These are phyloP conservation scores for Aureobasidium uvarum DNA, from an alignment of 2,329 filamentous ascomycete species.

Conservation along the genomic window DNA sequence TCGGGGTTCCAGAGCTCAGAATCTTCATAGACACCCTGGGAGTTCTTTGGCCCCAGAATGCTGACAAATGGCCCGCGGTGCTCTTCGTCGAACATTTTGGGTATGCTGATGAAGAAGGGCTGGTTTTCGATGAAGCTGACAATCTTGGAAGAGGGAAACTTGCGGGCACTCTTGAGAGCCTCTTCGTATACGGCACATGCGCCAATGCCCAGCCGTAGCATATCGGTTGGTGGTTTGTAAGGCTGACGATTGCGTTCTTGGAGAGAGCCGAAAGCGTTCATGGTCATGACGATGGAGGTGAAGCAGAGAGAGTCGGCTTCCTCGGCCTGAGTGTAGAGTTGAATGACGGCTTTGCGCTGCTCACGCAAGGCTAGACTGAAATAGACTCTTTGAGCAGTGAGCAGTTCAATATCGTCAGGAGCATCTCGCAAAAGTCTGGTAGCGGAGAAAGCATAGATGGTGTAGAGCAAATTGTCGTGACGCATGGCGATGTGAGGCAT, in stretches of 20 bases:
- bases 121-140: constrained; percentile 18
- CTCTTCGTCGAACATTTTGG: constrained; percentile 32
- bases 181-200: constrained; percentile 34
- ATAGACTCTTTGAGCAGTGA: constrained; percentile 10
- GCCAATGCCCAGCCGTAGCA: constrained; percentile 37
- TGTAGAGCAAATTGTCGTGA: constrained; percentile 6
- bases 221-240: constrained; percentile 38
- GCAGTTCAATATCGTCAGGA: background rate
- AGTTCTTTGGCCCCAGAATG: constrained; percentile 27
- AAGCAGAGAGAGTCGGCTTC: constrained; percentile 34
- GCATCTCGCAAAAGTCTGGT: background rate
- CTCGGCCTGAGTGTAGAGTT: constrained; percentile 32
- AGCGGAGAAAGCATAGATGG: constrained; percentile 9
- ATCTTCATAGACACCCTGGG: background rate
- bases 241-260: constrained; percentile 33
- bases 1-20: constrained; percentile 28
- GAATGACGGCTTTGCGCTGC: constrained; percentile 34
- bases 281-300: constrained; percentile 34
- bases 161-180: constrained; percentile 31
- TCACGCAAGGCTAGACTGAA: constrained; percentile 32
- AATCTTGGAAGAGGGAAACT: constrained; percentile 28
- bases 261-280: constrained; percentile 36
- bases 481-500: constrained; percentile 15
- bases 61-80: constrained; percentile 32
- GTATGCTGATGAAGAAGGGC: constrained; percentile 28